Evolutionary conservation across 108 stramenopile species (phyloP), one percentile per base, ranked within the genome.

Genomic region (Fragilariopsis cylindrus): DNA sequence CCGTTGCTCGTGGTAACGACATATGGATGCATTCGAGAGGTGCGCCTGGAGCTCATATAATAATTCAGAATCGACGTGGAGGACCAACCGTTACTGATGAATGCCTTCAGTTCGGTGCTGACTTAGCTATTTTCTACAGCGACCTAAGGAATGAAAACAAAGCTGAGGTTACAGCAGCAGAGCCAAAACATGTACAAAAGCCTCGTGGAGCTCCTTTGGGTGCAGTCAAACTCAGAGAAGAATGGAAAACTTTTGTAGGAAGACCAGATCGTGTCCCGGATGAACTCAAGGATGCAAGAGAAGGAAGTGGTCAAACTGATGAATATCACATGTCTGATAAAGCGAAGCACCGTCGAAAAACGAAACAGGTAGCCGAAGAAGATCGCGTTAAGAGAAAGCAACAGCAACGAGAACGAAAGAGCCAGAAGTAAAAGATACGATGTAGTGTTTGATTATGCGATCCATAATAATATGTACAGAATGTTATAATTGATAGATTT

Each of bases 31-130:
- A 96, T 21, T 65, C 49, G 41, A 30, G 91, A 3, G 91, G 91
- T n/a, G 86, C 82, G 41, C 93, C 94, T 0, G 95, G 95, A 42
- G 95, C 95, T 2, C 95, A 96, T 69, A 90, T 96, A 0, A 65
- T 96, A 7, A 74, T 96, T 43, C 84, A 84, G 46, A 80, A 84
- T 48, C 75, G 92, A 53, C 83, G 90, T 65, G 87, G 90, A 30
- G 70, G 83, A 18, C 83, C 88, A 11, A 69, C 76, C 55, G 81
- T 82, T 4, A 90, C 84, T 7, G 82, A 87, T 21, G 92, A 84
- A 44, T 88, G 89, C 65, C 71, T 91, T 11, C 88, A 92, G 62
- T 85, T 92, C 70, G 89, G 91, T 54, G 92, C 95, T 18, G 76
- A 96, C 75, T 66, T 96, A 21, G 92, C 95, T 41, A 86, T 85